Base-by-base conservation (phyloP, 331 rosid genomes). In the Malus hybrid region DNA sequence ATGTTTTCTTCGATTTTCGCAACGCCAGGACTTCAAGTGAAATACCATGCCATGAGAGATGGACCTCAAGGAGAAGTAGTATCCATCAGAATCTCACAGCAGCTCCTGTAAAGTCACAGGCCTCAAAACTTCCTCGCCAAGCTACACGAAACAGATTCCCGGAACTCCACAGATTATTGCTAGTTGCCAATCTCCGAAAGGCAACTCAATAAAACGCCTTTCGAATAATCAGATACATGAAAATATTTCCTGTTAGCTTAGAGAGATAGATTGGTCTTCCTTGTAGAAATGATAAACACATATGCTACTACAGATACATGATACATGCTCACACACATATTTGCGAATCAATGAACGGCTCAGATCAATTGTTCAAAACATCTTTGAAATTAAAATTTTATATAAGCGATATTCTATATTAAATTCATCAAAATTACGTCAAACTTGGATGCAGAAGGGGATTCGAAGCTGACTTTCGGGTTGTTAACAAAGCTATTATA, bases 51-150 rank as follows among this genome's bases (percentile, higher is more conserved):
- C 52, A 92, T 92, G 99, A 92, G 83, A 85, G 97, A 88, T 66
- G 97, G 97, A 79, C 36, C 79, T 32, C 82, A 82, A 39, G 97
- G 97, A 75, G 92, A 92, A 81, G 86, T 95, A 29, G 96, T 92
- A 84, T 82, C 97, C 32, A 86, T 92, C 22, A 83, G 97, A 90
- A 86, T 92, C 84, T 90, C 99, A 72, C 97, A 95, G 82, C 97
- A 95, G 89, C 99, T 90, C 53, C 88, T 95, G 34, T 95, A 83
- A 82, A 74, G 63, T 63, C 62, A 5, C 70, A 11, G 2, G 7
- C 52, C 70, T 6, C 46, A 36, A 13, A 24, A 63, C 62, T 19
- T 19, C 34, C 68, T 72, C 28, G 28, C 65, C 61, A n/a, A 48
- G 78, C 50, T 11, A 44, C 50, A 44, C 5, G 50, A 44, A 44